Conservation (phyloP, 768 basidiomycete species). For the Xanthoconium purpureum region DNA sequence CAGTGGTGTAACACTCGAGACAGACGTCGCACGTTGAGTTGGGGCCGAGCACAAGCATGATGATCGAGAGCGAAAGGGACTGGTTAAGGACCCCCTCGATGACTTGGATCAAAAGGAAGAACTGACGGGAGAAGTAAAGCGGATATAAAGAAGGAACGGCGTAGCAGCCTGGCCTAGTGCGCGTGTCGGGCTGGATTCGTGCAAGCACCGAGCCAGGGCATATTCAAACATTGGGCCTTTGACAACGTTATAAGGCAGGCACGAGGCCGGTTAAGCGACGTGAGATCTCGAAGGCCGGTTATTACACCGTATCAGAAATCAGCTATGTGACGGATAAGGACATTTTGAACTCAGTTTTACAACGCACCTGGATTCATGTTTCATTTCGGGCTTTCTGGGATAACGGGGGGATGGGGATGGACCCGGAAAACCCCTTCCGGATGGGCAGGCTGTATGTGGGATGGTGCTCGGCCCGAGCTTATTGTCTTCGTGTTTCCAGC, state of each 20-base stretch:
- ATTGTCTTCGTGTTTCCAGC: constrained; percentile 31
- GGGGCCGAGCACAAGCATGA: constrained; percentile 65
- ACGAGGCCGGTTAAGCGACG: constrained; percentile 36
- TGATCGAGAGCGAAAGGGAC: constrained; percentile 28
- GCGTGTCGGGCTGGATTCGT: constrained; percentile 30
- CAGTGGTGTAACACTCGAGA: constrained; percentile 57
- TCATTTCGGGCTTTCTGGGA: constrained; percentile 31
- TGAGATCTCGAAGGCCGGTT: constrained; percentile 25
- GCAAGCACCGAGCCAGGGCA: constrained; percentile 22
- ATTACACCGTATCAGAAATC: constrained; percentile 23
- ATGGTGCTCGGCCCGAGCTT: constrained; percentile 15
- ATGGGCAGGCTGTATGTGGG: constrained; percentile 4
- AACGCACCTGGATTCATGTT: constrained; percentile 23
- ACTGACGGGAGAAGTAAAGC: background rate
- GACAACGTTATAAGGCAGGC: constrained; percentile 33
- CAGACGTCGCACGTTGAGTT: constrained; percentile 76
- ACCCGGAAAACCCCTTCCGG: constrained; percentile 14
- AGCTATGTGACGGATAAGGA: constrained; percentile 13
- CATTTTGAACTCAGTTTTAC: constrained; percentile 20
- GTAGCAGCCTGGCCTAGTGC: constrained; percentile 25
- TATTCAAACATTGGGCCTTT: constrained; percentile 19
- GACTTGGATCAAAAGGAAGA: constrained; percentile 3
- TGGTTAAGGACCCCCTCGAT: constrained; percentile 33
- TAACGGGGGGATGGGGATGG: constrained; percentile 7
- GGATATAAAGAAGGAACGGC: constrained; percentile 24